These are phyloP conservation scores for Claviceps arundinis DNA, from an alignment of 2,329 filamentous ascomycete species.

Conservation along the genomic window DNA sequence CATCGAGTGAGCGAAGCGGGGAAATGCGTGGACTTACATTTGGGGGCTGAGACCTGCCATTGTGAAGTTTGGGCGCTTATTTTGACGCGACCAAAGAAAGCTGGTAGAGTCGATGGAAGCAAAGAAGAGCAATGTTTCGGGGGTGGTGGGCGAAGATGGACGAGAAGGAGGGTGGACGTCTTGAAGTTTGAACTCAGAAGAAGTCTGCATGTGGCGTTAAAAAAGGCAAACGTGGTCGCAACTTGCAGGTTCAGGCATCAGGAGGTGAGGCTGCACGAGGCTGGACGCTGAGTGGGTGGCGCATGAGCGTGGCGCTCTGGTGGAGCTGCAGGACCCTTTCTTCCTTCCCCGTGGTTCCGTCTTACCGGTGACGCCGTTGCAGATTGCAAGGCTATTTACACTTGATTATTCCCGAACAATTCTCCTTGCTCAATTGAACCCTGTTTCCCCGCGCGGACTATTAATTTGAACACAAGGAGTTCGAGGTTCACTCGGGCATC, in stretches of 20 bases:
- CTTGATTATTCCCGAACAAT: no score
- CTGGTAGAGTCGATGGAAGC: neutral
- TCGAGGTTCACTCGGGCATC: no score
- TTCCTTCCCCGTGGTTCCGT: neutral
- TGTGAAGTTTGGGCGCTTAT: conserved; percentile 19
- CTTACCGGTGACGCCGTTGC: neutral
- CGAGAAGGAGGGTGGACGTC: neutral
- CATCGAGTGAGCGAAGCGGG: neutral
- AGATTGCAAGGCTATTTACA: no score
- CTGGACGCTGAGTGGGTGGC: neutral
- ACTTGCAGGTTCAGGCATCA: neutral
- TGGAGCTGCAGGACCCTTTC: neutral
- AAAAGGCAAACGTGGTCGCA: conserved; percentile 2
- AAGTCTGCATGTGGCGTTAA: neutral
- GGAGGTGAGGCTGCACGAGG: neutral
- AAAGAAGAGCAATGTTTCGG: neutral
- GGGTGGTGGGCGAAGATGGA: neutral
- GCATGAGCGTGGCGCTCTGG: neutral
- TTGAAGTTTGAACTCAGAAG: neutral
- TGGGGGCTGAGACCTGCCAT: conserved; percentile 52
- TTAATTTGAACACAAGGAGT: no score
- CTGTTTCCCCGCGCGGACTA: no score
- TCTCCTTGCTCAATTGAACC: no score
- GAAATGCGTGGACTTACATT: conserved; percentile 33
- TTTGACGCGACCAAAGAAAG: conserved; percentile 1